These are phyloP conservation scores for Talaromyces pinophilus DNA, from an alignment of 2,329 filamentous ascomycete species.

Conservation along the genomic window DNA sequence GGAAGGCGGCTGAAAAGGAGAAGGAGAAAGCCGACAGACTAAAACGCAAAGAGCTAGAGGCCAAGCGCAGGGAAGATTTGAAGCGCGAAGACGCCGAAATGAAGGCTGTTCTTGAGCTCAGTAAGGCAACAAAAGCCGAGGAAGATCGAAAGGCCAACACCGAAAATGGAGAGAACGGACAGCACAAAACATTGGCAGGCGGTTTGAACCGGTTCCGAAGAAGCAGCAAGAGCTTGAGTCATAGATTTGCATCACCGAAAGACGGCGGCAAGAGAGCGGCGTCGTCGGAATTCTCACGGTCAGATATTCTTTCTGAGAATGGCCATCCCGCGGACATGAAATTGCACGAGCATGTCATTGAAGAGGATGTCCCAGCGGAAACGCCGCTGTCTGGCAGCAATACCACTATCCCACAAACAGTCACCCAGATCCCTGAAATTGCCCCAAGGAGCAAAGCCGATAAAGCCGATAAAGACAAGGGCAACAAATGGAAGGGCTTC, in stretches of 20 bases:
- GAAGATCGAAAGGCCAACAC: conserved; percentile 42
- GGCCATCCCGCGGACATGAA: conserved; percentile 15
- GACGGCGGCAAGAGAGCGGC: conserved; percentile 41
- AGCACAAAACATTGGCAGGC: conserved; percentile 39
- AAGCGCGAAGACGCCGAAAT: conserved; percentile 61
- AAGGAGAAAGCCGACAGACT: conserved; percentile 58
- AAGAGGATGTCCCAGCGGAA: conserved; percentile 19
- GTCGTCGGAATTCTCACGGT: conserved; percentile 27
- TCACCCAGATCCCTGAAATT: not conserved
- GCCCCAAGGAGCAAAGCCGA: conserved; percentile 10
- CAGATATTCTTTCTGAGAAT: conserved; percentile 18
- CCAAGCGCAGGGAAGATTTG: conserved; percentile 49
- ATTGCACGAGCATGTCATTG: conserved; percentile 24
- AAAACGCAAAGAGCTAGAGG: conserved; percentile 61
- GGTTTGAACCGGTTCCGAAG: conserved; percentile 67
- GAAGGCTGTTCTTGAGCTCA: conserved; percentile 65
- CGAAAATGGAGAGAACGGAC: conserved; percentile 23
- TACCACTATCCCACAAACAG: not conserved
- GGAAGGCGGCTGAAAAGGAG: conserved; percentile 51
- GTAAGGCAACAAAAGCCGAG: conserved; percentile 63
- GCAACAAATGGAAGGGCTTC: conserved; percentile 44
- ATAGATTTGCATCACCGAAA: conserved; percentile 57
- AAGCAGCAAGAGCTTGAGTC: conserved; percentile 75
- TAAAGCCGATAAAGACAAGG: conserved; percentile 25
- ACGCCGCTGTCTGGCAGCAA: not conserved